Evolutionary conservation across 2,329 filamentous ascomycete genomes (phyloP).

Genomic region (Sarocladium kiliense): DNA sequence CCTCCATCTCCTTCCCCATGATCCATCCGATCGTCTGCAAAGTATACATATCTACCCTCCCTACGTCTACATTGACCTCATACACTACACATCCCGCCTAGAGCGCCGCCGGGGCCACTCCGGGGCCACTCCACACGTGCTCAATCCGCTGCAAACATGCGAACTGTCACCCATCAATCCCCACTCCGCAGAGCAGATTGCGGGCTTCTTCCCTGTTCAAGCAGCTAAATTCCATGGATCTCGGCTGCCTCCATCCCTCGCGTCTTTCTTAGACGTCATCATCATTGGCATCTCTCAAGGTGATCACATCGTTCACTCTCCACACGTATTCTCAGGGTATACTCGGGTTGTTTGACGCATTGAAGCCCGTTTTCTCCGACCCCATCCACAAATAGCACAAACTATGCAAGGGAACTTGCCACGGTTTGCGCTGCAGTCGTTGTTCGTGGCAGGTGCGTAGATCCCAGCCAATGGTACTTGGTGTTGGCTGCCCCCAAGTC

Average conservation of each 20-base stretch:
- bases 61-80: neutral
- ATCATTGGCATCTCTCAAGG: neutral
- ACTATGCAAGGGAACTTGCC: neutral
- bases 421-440: neutral
- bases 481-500: no score
- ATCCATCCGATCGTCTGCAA: no score
- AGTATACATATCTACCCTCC: neutral
- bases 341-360: no score
- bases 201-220: neutral
- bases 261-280: neutral
- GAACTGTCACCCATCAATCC: constrained; percentile 4
- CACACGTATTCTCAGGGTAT: no score
- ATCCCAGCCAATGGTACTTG: no score
- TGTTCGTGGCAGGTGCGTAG: no score
- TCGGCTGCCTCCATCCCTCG: neutral
- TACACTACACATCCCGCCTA: neutral
- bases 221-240: neutral
- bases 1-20: neutral
- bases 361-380: no score
- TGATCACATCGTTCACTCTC: no score
- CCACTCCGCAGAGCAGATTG: neutral
- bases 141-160: constrained; percentile 7
- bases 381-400: neutral
- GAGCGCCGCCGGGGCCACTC: constrained; percentile 1
- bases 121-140: constrained; percentile 6